phyloP scores from a whole-genome alignment of 2,329 filamentous ascomycete genomes.

The Colletotrichum chrysophilum region DNA sequence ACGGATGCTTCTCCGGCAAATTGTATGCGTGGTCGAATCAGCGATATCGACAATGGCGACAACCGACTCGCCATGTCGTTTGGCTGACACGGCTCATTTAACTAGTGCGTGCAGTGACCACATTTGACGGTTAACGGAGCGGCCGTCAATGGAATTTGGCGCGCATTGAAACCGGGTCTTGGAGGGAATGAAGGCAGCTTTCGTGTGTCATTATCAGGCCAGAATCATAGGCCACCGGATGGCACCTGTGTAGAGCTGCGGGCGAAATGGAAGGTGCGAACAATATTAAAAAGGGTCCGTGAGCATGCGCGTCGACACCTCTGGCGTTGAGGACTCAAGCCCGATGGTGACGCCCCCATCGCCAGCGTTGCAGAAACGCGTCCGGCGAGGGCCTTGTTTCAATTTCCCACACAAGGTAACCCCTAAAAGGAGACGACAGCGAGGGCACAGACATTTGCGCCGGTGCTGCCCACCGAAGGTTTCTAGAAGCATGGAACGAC shows the following conservation, averaged over 20 bases:
- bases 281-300: not conserved
- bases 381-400: constrained; percentile 17
- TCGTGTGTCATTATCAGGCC: constrained; percentile 15
- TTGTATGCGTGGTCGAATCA: not conserved
- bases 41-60: not conserved
- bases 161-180: constrained; percentile 16
- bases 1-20: not conserved
- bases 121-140: not conserved
- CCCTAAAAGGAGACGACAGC: constrained; percentile 17
- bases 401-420: constrained; percentile 15
- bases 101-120: constrained; percentile 13
- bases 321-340: not conserved
- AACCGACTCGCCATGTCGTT: not conserved
- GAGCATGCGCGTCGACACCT: not conserved
- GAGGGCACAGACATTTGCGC: constrained; percentile 17
- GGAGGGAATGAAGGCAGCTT: not conserved
- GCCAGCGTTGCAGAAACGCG: constrained; percentile 16
- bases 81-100: constrained; percentile 15
- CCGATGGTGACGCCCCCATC: not conserved
- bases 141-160: constrained; percentile 4
- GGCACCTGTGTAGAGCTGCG: constrained; percentile 5
- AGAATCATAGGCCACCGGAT: not conserved
- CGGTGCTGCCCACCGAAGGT: not conserved
- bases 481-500: constrained; percentile 21
- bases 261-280: not conserved